These are phyloP conservation scores for Dillenia suffruticosa DNA, from an alignment of 164 flowering plant genomes.

Conservation along the genomic window DNA sequence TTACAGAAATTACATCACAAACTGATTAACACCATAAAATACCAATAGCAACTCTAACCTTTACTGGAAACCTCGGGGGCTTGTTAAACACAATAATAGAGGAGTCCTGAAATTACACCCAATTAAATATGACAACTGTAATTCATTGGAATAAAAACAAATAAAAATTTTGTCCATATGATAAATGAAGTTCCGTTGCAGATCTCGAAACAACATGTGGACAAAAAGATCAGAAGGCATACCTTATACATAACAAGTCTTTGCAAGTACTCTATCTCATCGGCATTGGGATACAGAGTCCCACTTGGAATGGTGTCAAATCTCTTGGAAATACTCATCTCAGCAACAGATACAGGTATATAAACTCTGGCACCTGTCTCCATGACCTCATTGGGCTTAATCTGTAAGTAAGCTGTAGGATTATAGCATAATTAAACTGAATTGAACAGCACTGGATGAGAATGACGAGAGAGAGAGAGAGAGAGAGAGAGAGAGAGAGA, in stretches of 20 bases:
- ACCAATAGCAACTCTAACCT: conserved; percentile 38
- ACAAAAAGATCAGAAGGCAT: conserved; percentile 2
- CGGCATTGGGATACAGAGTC: conserved; percentile 87
- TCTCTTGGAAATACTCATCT: conserved; percentile 68
- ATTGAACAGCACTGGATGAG: neutral
- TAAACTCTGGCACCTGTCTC: conserved; percentile 53
- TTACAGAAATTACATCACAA: neutral
- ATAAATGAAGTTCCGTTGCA: neutral
- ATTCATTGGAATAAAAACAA: neutral
- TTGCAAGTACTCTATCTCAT: conserved; percentile 79
- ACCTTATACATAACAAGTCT: conserved; percentile 91
- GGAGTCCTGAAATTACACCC: conserved; percentile 57
- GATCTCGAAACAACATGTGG: neutral
- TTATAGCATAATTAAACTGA: conserved; percentile 23
- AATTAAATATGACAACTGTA: no score
- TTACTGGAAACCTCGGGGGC: conserved; percentile 85
- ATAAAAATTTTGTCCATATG: neutral
- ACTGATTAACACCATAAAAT: neutral
- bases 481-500: no score
- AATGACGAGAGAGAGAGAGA: no score
- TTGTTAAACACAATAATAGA: conserved; percentile 81
- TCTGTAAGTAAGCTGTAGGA: conserved; percentile 49
- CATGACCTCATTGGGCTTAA: conserved; percentile 67
- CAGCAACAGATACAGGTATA: conserved; percentile 80
- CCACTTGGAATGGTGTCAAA: conserved; percentile 83